phyloP scores from a whole-genome alignment of 2,329 filamentous ascomycete species.

The Didymella segeticola region DNA sequence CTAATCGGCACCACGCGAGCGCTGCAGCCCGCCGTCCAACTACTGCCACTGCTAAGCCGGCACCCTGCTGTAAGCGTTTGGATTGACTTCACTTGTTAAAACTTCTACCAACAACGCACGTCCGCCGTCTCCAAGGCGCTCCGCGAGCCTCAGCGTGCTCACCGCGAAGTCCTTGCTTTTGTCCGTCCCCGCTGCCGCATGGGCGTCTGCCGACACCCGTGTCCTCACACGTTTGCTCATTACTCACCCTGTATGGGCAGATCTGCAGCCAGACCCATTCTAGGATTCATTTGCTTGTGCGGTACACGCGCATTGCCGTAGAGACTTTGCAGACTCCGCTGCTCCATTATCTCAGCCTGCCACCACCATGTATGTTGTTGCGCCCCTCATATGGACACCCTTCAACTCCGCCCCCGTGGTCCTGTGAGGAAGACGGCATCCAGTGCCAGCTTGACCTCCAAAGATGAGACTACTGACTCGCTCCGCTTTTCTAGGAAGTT shows the following conservation, averaged over 20 bases:
- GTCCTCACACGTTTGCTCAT: slow-evolving; percentile 25
- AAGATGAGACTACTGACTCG: slow-evolving; percentile 48
- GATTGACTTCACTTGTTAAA: slow-evolving; percentile 39
- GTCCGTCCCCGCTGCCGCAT: slow-evolving; percentile 35
- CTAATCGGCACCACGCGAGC: slow-evolving; percentile 39
- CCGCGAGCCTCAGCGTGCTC: slow-evolving; percentile 30
- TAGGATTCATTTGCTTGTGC: slow-evolving; percentile 41
- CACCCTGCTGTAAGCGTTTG: slow-evolving; percentile 28
- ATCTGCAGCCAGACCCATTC: slow-evolving; percentile 29
- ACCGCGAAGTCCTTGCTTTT: slow-evolving; percentile 32
- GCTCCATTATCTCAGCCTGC: slow-evolving; percentile 27
- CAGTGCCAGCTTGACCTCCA: slow-evolving; percentile 45
- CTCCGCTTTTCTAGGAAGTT: slow-evolving; percentile 80
- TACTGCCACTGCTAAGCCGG: slow-evolving; percentile 21
- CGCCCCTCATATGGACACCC: slow-evolving; percentile 43
- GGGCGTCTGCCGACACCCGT: slow-evolving; percentile 37
- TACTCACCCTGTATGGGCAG: slow-evolving; percentile 43
- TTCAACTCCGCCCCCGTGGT: slow-evolving; percentile 37
- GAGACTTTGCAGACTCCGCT: slow-evolving; percentile 9
- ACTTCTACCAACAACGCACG: slow-evolving; percentile 39
- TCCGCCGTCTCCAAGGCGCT: slow-evolving; percentile 27
- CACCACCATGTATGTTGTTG: slow-evolving; percentile 48
- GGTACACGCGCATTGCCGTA: slow-evolving; percentile 33
- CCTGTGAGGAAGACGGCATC: slow-evolving; percentile 44
- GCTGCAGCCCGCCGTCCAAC: slow-evolving; percentile 27